Evolutionary conservation across 2,329 filamentous ascomycete genomes (phyloP).

Genomic region (Chaetomium globosum): DNA sequence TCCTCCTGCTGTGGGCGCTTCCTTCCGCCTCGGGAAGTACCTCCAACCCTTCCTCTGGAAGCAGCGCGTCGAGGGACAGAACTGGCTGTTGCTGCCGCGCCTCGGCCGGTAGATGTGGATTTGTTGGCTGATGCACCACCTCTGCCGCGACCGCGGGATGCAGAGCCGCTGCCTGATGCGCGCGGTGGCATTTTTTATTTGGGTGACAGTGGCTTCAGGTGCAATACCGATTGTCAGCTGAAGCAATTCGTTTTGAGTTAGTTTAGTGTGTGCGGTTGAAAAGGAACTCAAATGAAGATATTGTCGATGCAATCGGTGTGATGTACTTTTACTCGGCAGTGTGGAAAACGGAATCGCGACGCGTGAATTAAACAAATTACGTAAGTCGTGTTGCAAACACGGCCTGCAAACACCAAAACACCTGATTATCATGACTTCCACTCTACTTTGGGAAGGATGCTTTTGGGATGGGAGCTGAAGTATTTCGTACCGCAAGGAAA

Average conservation of each 20-base stretch:
- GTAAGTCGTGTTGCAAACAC: neutral
- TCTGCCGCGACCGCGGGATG: conserved; percentile 11
- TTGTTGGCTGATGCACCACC: neutral
- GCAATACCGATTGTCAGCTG: neutral
- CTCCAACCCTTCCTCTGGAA: neutral
- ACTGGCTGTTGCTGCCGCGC: neutral
- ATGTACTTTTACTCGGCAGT: neutral
- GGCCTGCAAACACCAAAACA: neutral
- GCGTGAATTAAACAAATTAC: neutral
- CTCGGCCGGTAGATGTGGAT: neutral
- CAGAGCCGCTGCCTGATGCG: conserved; percentile 29
- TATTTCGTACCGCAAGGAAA: neutral
- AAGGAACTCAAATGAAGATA: neutral
- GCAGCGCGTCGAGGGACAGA: neutral
- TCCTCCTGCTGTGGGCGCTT: conserved; percentile 14
- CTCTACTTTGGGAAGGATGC: neutral
- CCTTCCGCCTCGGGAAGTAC: neutral
- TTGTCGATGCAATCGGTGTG: neutral
- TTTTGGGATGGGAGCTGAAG: neutral
- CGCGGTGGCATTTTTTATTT: conserved; percentile 45
- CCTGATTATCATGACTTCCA: neutral
- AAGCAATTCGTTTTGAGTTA: neutral
- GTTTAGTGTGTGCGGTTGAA: neutral
- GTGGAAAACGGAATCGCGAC: neutral
- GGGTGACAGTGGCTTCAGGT: neutral